phyloP scores from a whole-genome alignment of 371 early-diverging fungal genomes.

The Syncephalastrum sp. region DNA sequence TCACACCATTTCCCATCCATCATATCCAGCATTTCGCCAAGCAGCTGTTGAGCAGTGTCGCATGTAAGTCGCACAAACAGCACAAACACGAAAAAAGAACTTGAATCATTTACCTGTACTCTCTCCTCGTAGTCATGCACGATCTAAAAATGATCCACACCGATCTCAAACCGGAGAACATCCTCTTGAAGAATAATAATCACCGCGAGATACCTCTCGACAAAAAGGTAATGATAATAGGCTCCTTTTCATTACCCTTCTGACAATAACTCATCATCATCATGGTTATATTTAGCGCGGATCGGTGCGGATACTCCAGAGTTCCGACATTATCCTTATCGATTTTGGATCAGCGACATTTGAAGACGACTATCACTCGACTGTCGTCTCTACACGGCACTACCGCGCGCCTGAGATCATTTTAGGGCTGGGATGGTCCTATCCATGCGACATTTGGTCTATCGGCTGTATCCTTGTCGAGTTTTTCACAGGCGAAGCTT shows the following conservation, averaged over 20 bases:
- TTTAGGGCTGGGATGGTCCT: constrained; percentile 89
- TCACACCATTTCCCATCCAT: constrained; percentile 83
- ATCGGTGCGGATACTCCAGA: constrained; percentile 42
- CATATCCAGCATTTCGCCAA: constrained; percentile 85
- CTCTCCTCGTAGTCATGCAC: constrained; percentile 67
- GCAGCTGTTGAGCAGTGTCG: constrained; percentile 76
- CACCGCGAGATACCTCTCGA: constrained; percentile 14
- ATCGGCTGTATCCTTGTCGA: constrained; percentile 96
- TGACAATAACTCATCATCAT: no score
- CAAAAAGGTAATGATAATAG: no score
- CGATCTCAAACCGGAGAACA: constrained; percentile 93
- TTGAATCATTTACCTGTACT: neutral
- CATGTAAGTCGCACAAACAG: constrained; percentile 65
- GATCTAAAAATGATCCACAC: constrained; percentile 77
- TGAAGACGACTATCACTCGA: constrained; percentile 88
- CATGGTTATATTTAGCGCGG: no score
- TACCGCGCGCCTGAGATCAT: constrained; percentile 98
- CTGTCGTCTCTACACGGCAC: constrained; percentile 90
- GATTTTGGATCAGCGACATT: constrained; percentile 97
- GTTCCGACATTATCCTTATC: constrained; percentile 85
- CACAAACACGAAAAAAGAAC: no score
- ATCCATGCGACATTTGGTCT: constrained; percentile 97
- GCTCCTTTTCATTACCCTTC: no score
- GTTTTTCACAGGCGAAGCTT: constrained; percentile 90
- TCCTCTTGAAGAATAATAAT: constrained; percentile 56